Base-by-base conservation (phyloP, 1,139 yeast species). In the Debaryomyces sp. region DNA sequence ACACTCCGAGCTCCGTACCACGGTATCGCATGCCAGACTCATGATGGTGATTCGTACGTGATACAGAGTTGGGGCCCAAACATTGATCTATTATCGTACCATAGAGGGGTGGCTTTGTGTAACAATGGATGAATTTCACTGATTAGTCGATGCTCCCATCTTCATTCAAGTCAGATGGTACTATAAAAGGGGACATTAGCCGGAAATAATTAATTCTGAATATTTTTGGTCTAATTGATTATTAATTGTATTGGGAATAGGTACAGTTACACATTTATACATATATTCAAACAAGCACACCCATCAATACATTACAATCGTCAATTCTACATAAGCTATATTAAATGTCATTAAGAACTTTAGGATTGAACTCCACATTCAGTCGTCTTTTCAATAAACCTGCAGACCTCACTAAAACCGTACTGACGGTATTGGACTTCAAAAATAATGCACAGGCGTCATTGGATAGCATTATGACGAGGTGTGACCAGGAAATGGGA, bases 401-500 rank as follows among this genome's bases (percentile, higher is more conserved):
- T 15, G 58, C 61, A 8, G 69, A 67, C 35, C 58, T 64, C 34
- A 52, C 67, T 18, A 68, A 64, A 55, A 54, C 78, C 12, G 64
- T 68, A 9, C 69, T 64, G 52, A 70, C 79, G 7, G 67, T 87
- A 7, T 67, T 89, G 51, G 83, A 86, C 56, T 87, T 89, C 66
- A 73, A 72, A 46, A 60, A 75, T 71, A 42, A 69, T 61, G 61
- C 84, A 66, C 55, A 66, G 34, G 68, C 64, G 41, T 62, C 71
- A 10, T 61, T 84, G 44, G 68, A 73, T 23, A 71, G 76, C 42
- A 68, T 87, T 12, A 67, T 87, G 53, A 78, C 85, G 2, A 74
- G 95, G 49, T 77, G 87, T 36, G 96, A 89, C 66, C 77, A 80
- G 56, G 91, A 87, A 48, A 71, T 88, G 48, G 94, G 94, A 3